Percentiles rank a stretch among this genome's conserved stretches.
phyloP scores from a whole-genome alignment of 345 rosid species.

The Clarkia xantiana region DNA sequence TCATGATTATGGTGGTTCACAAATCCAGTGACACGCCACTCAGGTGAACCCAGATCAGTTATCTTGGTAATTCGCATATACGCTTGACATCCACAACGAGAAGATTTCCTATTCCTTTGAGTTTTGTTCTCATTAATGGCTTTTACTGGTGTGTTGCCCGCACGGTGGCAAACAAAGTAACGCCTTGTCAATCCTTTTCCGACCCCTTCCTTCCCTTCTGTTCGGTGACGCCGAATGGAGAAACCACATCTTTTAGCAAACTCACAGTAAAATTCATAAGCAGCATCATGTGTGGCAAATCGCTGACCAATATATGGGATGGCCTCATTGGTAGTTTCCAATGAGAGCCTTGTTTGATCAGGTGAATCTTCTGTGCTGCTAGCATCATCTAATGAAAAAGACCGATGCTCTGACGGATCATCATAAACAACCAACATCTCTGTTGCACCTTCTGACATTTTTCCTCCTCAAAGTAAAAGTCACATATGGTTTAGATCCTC shows the following conservation, averaged over 20 bases:
- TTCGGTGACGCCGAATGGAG: constrained; percentile 85
- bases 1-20: constrained; percentile 83
- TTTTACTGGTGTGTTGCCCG: constrained; percentile 87
- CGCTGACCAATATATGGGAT: constrained; percentile 78
- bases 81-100: constrained; percentile 91
- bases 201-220: constrained; percentile 96
- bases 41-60: constrained; percentile 53
- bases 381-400: constrained; percentile 65
- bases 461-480: constrained; percentile 12
- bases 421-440: constrained; percentile 57
- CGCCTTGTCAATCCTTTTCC: constrained; percentile 94
- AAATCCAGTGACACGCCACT: constrained; percentile 96
- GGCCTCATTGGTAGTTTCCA: constrained; percentile 44
- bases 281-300: constrained; percentile 77
- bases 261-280: constrained; percentile 75
- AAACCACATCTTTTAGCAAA: constrained; percentile 83
- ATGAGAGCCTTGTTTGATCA: constrained; percentile 52
- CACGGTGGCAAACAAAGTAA: constrained; percentile 90
- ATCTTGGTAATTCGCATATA: constrained; percentile 73
- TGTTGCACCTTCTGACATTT: constrained; percentile 61
- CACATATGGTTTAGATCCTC: too few relatives aligned
- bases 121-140: constrained; percentile 53
- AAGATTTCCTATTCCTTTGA: constrained; percentile 81
- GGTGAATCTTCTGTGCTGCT: constrained; percentile 85
- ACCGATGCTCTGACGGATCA: constrained; percentile 76